These are phyloP conservation scores for Daldinia eschscholtzii DNA, from an alignment of 2,329 filamentous ascomycete genomes.

Conservation along the genomic window DNA sequence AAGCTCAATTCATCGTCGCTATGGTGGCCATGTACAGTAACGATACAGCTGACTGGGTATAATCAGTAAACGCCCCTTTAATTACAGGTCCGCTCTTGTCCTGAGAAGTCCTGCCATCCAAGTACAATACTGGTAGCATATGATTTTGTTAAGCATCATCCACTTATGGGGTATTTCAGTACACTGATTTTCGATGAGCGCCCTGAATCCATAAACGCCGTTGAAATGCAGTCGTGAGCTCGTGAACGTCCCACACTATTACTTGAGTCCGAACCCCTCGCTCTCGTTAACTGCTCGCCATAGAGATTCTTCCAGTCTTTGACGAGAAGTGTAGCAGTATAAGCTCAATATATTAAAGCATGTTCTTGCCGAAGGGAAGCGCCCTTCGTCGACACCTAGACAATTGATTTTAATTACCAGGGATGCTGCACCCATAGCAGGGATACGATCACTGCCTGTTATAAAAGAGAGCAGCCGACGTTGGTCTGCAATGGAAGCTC, in stretches of 20 bases:
- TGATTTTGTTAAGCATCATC: slow-evolving; percentile 23
- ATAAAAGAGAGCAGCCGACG: slow-evolving; percentile 86
- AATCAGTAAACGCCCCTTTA: slow-evolving; percentile 22
- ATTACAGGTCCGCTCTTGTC: slow-evolving; percentile 20
- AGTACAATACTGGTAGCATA: slow-evolving; percentile 28
- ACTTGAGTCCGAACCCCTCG: slow-evolving; percentile 84
- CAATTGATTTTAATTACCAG: slow-evolving; percentile 82
- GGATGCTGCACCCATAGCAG: slow-evolving; percentile 84
- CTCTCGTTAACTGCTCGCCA: slow-evolving; percentile 92
- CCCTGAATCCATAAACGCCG: slow-evolving; percentile 36
- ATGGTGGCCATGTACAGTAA: slow-evolving; percentile 24
- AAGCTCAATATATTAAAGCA: slow-evolving; percentile 90
- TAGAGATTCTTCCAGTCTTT: slow-evolving; percentile 77
- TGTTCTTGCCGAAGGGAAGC: slow-evolving; percentile 88
- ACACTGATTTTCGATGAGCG: slow-evolving; percentile 12
- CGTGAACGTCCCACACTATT: slow-evolving; percentile 10
- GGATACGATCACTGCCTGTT: slow-evolving; percentile 90
- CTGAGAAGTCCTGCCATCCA: slow-evolving; percentile 26
- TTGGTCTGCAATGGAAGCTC: slow-evolving; percentile 75
- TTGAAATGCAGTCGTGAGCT: slow-evolving; percentile 27
- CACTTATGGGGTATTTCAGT: slow-evolving; percentile 20
- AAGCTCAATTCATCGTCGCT: slow-evolving; percentile 21
- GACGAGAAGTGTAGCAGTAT: slow-evolving; percentile 76
- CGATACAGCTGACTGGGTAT: slow-evolving; percentile 36
- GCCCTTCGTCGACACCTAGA: slow-evolving; percentile 77